Base-by-base conservation (phyloP, 2,329 filamentous ascomycete species). In the Pseudogymnoascus sp. region DNA sequence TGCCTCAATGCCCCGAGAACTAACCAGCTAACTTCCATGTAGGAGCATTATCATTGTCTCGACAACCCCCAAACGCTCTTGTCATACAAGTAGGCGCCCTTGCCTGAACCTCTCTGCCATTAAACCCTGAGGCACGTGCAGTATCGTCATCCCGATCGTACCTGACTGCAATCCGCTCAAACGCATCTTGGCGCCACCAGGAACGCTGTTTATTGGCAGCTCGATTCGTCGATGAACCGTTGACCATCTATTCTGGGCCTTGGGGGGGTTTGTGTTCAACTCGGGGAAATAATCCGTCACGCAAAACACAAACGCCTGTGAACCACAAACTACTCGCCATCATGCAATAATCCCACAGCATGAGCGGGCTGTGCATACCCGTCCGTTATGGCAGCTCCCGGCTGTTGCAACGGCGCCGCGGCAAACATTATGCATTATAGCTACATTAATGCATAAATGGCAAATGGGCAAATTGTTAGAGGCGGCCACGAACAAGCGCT, bases 61-160 rank as follows among this genome's bases (percentile, higher is more conserved):
- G 22, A 28, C 12, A 50, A 30, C 43, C n/a, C 43, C 30, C 43
- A 50, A 14, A 11, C n/a, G n/a, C 12, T 47, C 41, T 47, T 16
- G 22, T 47, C 41, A 12, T 5, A 30, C 41, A 8, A 28, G 6
- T 30, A 50, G 14, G 12, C 41, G 22, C 7, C 14, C 41, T n/a
- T 28, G 41, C 41, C 41, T 47, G 41, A 47, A 47, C 2, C 25
- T 30, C 43, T 30, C 9, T 16, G 4, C 43, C n/a, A 30, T 28
- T 30, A 30, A 50, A 50, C 43, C 25, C 43, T 50, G 43, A 25
- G 22, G 25, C 43, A 50, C 43, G 43, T 50, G 43, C 43, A 11
- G 25, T 50, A 47, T 50, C 43, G 25, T 50, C 43, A 50, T 50
- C 22, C 14, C 43, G 43, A 50, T 50, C 25, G 43, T 50, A 50